Evolutionary conservation across 164 flowering plant species (phyloP).

Genomic region (Stephania japonica): DNA sequence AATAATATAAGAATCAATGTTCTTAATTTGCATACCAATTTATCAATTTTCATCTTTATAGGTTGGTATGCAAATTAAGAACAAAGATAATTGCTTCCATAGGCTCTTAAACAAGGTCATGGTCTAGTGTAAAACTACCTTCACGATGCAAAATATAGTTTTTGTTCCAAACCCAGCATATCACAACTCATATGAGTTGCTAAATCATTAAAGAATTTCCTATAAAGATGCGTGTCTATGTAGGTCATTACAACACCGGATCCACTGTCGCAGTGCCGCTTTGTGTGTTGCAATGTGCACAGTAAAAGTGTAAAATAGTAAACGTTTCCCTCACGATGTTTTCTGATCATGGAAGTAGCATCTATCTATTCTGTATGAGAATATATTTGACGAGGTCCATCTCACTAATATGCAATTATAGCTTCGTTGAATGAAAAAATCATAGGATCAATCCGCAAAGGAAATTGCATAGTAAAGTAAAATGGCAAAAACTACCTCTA

Average conservation of each 20-base stretch:
- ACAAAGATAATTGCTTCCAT: background rate
- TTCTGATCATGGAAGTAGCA: too few species aligned
- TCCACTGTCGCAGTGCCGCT: background rate
- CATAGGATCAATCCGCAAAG: background rate
- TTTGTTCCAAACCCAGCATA: background rate
- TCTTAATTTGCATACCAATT: too few species aligned
- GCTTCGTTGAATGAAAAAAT: background rate
- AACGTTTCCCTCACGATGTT: background rate
- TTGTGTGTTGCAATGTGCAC: background rate
- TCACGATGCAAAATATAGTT: background rate
- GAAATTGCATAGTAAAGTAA: conserved; percentile 3
- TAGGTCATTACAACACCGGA: background rate
- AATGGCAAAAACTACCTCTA: conserved; percentile 46
- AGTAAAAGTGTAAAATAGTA: background rate
- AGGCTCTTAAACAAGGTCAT: background rate
- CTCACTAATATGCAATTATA: too few species aligned
- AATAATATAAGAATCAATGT: too few species aligned
- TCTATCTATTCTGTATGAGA: too few species aligned
- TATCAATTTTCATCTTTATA: too few species aligned
- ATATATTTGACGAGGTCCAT: too few species aligned
- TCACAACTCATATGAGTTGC: background rate
- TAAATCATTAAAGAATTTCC: background rate
- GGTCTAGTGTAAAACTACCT: background rate
- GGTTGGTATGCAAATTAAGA: too few species aligned
- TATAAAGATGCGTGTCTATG: background rate